Percentiles rank a stretch among this genome's conserved stretches.
These are phyloP conservation scores for Cokeromyces recurvatus DNA, from an alignment of 371 early-diverging fungal genomes.

Conservation along the genomic window DNA sequence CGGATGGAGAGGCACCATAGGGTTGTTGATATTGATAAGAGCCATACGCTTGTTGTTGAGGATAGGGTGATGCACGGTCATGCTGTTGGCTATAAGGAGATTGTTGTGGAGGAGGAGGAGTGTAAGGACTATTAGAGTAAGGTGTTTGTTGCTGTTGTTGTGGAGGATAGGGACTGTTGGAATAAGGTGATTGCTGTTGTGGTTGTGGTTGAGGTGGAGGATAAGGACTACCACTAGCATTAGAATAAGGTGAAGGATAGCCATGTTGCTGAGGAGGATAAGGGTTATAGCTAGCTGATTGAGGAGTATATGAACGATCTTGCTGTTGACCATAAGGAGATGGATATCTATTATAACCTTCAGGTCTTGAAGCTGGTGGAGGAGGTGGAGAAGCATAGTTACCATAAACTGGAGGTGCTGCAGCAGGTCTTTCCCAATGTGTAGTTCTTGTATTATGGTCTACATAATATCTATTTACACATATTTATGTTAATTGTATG, in stretches of 20 bases:
- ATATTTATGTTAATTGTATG: not conserved
- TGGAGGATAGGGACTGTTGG: conserved; percentile 1
- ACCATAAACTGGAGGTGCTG: conserved; percentile 21
- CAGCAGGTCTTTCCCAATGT: conserved; percentile 56
- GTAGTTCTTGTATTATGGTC: conserved; percentile 51
- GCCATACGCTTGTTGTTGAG: conserved; percentile 3
- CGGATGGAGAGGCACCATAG: conserved; percentile 4
- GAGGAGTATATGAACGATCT: not conserved
- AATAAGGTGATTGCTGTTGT: conserved; percentile 5
- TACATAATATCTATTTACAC: conserved; percentile 54
- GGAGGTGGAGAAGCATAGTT: conserved; percentile 5
- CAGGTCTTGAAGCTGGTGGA: conserved; percentile 2
- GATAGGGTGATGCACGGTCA: conserved; percentile 1
- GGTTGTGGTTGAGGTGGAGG: not conserved
- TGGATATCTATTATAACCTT: conserved; percentile 7
- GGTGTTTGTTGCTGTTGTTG: conserved; percentile 1
- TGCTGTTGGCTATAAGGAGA: conserved; percentile 6
- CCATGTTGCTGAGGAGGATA: no score
- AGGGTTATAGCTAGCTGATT: not conserved
- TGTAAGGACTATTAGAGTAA: not conserved
- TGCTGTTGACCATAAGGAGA: conserved; percentile 14
- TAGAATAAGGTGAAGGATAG: conserved; percentile 1
- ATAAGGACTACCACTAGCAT: not conserved
- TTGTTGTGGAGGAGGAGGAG: conserved; percentile 7
- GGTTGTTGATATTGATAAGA: not conserved